Evolutionary conservation across 23 red algal species (phyloP).

Genomic region (Chondrus crispus): DNA sequence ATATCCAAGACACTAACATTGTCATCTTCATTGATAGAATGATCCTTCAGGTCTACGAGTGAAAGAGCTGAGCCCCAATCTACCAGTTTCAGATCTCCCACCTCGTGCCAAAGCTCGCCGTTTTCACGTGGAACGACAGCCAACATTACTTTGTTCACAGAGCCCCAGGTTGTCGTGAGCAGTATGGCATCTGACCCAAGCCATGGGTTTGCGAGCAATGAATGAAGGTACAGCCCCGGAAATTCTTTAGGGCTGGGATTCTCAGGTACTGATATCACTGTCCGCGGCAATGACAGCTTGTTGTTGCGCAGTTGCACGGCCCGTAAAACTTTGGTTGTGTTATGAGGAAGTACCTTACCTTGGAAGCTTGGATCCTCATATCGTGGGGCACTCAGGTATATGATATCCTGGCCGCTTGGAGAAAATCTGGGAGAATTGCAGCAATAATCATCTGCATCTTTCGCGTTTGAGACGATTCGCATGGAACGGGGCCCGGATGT

Average conservation of each 20-base stretch:
- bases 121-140: neutral
- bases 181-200: conserved; percentile 31
- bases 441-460: conserved; percentile 53
- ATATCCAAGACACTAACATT: neutral
- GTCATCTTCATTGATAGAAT: neutral
- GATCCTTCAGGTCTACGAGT: neutral
- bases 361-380: neutral
- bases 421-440: conserved; percentile 72
- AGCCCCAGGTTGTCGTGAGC: conserved; percentile 56
- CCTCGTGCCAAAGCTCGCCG: neutral
- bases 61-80: neutral
- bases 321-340: conserved; percentile 56
- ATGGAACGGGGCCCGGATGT: neutral
- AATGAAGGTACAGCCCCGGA: conserved; percentile 73
- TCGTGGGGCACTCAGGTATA: conserved; percentile 37
- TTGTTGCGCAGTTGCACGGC: neutral
- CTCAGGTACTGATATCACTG: neutral
- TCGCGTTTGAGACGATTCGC: neutral
- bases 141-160: conserved; percentile 39
- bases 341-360: conserved; percentile 45
- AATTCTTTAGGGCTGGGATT: conserved; percentile 11
- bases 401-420: conserved; percentile 1
- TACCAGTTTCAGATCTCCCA: neutral
- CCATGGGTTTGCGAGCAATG: conserved; percentile 66
- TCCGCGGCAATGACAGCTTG: conserved; percentile 7